Base-by-base conservation (phyloP, 495 filamentous ascomycete genomes). In the Clavariopsis aquatica region DNA sequence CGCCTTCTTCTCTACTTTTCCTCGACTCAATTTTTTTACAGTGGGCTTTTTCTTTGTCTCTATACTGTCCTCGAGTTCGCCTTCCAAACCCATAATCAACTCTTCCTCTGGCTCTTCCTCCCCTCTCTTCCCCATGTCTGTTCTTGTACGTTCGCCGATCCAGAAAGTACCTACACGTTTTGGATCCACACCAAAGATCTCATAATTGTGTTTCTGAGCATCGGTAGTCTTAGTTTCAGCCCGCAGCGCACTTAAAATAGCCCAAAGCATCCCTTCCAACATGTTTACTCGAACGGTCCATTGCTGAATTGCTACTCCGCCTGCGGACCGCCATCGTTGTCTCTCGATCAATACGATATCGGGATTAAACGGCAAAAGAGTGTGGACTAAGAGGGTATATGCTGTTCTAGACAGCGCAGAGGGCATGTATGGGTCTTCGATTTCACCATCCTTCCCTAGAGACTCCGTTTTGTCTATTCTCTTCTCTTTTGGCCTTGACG, bases 241-340 rank as follows among this genome's bases (percentile, higher is more conserved):
- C 28, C 74, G 72, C 53, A 91, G 69, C 17, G 87, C 82, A 27
- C 80, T 75, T 9, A 96, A 74, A n/a, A 88, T 80, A 26, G 89
- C 89, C 77, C 94, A 88, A 1, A 97, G 73, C 88, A 96, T 96
- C 0, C 85, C 83, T 75, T 98, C 93, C 22, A 98, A 83, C 72
- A 91, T 89, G 65, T 96, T 95, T 2, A 97, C 93, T 1, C 92
- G 81, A 31, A 96, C 64, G 20, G 92, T 96, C 94, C 93, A 97
- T 75, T 98, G 91, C 36, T 86, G 83, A 2, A 98, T 83, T 7
- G 84, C 81, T 0, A 82, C 67, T 0, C 74, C 80, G 29, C 90
- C 84, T 19, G 78, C 79, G 12, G 86, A 87, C 26, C 94, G 89
- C 76, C 88, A 95, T 0, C 93, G 89, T 72, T 98, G 93, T 2